Conservation (phyloP, 768 basidiomycete species). For the Boletus barrowsii region DNA sequence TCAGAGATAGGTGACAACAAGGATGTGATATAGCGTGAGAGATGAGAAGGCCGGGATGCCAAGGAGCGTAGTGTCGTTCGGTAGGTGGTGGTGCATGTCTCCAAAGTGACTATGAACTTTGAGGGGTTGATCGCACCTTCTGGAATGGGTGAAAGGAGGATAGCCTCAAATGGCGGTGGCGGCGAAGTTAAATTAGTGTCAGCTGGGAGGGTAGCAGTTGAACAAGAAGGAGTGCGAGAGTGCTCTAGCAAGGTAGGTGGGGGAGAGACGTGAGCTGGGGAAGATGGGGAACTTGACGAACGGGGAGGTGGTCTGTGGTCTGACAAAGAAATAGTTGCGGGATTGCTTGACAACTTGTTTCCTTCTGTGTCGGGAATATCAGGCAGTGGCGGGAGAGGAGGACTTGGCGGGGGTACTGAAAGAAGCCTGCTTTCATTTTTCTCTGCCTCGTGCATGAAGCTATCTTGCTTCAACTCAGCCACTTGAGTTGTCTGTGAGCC, state of each 20-base stretch:
- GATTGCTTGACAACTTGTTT: conserved; percentile 10
- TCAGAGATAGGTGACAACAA: conserved; percentile 43
- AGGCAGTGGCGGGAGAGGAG: conserved; percentile 57
- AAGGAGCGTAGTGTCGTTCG: conserved; percentile 67
- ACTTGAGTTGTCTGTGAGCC: conserved; percentile 23
- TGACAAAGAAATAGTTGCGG: conserved; percentile 24
- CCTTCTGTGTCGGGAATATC: conserved; percentile 2
- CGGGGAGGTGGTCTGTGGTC: conserved; percentile 28
- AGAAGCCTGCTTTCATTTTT: conserved; percentile 19
- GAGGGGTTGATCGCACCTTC: conserved; percentile 48
- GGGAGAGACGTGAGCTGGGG: conserved; percentile 37
- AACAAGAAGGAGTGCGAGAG: conserved; percentile 37
- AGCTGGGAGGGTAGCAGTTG: conserved; percentile 50
- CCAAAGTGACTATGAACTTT: conserved; percentile 65
- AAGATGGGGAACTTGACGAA: conserved; percentile 30
- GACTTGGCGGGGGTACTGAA: conserved; percentile 35
- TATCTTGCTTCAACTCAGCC: conserved; percentile 5
- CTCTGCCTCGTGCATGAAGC: conserved; percentile 10
- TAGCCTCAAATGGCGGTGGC: conserved; percentile 58
- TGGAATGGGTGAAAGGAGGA: conserved; percentile 62
- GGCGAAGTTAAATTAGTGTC: conserved; percentile 44
- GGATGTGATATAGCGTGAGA: conserved; percentile 55
- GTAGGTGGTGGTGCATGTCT: conserved; percentile 66
- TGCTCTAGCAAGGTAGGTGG: conserved; percentile 22
- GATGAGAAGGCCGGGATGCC: conserved; percentile 63